Base-by-base conservation (phyloP, 2,329 filamentous ascomycete genomes). In the Thielaviopsis punctulata region DNA sequence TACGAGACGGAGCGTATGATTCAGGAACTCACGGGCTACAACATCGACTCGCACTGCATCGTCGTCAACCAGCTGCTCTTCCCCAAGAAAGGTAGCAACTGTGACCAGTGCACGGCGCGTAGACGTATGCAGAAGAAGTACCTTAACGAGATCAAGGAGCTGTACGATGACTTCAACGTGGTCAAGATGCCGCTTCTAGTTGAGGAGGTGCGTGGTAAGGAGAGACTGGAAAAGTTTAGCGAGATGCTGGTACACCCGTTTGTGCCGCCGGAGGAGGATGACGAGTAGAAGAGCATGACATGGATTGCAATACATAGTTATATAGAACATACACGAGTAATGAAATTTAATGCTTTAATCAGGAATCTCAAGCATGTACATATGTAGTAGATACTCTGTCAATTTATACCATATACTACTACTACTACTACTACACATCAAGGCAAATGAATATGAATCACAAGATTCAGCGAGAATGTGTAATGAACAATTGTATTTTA, bases 1-100 rank as follows among this genome's bases (percentile, higher is more conserved):
- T 98, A 98, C 71, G 92, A 98, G 75, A 98, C 92, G 56, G 92
- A 98, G 73, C 85, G 92, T 62, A 96, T 98, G 92, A 96, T 98
- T 61, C 92, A 98, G 73, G 92, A 98, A 72, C 74, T 98, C 56
- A 82, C 87, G 47, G 84, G 78, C 65, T 98, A 95, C 70, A 74
- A 83, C 62, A 98, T 98, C 65, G 92, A 98, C 66, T 95, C 90
- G 6, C 92, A 96, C 70, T 81, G 84, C 63, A 96, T 98, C 65
- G 92, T 98, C 45, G 92, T 98, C 62, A 98, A 98, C 68, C 92
- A 98, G 73, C 75, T 98, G 59, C 73, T 98, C 53, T 98, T 95
- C 71, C 92, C 92, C 18, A 86, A 85, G 67, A 76, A 82, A 58
- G 82, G 81, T 51, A 93, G 84, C 63, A 76, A 79, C 33, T 98